Conservation (phyloP, 83 land plant species). For the Thuja plicata region DNA sequence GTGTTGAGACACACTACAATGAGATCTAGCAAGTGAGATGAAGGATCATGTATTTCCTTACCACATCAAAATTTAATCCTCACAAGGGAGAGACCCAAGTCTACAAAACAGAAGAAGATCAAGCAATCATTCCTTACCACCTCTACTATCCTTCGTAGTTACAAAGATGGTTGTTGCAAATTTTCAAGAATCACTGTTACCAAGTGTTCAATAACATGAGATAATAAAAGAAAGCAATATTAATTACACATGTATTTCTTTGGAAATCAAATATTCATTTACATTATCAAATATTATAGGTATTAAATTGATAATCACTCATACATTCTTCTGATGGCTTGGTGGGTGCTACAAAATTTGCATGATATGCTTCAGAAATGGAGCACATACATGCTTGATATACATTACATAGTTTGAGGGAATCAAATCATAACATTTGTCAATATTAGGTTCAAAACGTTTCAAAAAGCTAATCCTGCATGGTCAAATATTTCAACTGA, state of each 20-base stretch:
- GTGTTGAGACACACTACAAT: background rate
- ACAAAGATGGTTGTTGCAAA: background rate
- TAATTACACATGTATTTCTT: background rate
- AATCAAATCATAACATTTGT: background rate
- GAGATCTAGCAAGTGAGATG: background rate
- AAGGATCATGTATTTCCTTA: background rate
- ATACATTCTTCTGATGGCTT: background rate
- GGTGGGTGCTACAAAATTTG: background rate
- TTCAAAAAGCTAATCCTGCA: background rate
- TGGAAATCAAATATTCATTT: background rate
- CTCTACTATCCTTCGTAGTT: background rate
- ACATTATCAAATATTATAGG: background rate
- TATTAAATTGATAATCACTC: background rate
- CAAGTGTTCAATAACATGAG: background rate
- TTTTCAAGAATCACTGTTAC: background rate
- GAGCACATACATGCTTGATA: background rate
- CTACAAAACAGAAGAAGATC: background rate
- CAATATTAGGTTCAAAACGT: background rate
- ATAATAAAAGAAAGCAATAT: background rate
- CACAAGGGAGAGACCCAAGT: background rate
- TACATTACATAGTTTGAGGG: background rate
- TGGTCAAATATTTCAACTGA: background rate
- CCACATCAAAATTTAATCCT: background rate
- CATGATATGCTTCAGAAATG: background rate
- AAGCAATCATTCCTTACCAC: background rate